Conservation (phyloP, 2,329 filamentous ascomycete species). For the Emericellopsis cladophorae region DNA sequence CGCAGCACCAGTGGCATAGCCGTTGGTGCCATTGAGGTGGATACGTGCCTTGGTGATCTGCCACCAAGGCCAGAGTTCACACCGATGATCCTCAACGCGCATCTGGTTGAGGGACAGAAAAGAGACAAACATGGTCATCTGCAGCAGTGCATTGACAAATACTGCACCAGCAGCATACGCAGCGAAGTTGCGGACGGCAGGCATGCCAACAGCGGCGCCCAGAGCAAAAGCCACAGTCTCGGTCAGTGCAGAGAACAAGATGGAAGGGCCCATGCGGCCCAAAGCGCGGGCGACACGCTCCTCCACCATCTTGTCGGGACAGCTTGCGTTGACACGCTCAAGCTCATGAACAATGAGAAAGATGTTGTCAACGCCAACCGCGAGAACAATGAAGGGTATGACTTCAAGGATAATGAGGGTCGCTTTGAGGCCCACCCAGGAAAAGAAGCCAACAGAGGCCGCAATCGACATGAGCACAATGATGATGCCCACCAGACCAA, state of each 20-base stretch:
- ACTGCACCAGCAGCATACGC: conserved; percentile 93
- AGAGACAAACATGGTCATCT: conserved; percentile 94
- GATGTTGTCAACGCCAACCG: conserved; percentile 96
- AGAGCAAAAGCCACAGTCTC: conserved; percentile 90
- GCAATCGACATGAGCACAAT: conserved; percentile 98
- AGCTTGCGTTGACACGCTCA: conserved; percentile 83
- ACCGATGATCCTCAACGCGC: conserved; percentile 75
- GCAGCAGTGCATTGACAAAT: conserved; percentile 90
- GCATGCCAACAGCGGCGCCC: conserved; percentile 92
- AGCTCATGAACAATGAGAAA: conserved; percentile 98
- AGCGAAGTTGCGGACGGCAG: conserved; percentile 93
- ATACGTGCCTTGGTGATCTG: conserved; percentile 63
- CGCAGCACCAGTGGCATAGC: conserved; percentile 32
- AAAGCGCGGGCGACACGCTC: conserved; percentile 76
- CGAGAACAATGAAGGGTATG: conserved; percentile 92
- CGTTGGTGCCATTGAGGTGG: conserved; percentile 46
- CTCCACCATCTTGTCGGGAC: conserved; percentile 79
- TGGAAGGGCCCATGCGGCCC: conserved; percentile 95
- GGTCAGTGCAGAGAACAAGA: conserved; percentile 85
- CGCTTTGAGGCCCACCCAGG: conserved; percentile 80
- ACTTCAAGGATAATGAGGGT: conserved; percentile 97
- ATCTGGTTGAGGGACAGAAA: conserved; percentile 84
- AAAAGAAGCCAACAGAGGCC: conserved; percentile 89
- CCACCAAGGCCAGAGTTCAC: conserved; percentile 86
- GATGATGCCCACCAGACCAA: conserved; percentile 86